Conservation (phyloP, 345 rosid genomes). For the Aquilaria yunnanensis region DNA sequence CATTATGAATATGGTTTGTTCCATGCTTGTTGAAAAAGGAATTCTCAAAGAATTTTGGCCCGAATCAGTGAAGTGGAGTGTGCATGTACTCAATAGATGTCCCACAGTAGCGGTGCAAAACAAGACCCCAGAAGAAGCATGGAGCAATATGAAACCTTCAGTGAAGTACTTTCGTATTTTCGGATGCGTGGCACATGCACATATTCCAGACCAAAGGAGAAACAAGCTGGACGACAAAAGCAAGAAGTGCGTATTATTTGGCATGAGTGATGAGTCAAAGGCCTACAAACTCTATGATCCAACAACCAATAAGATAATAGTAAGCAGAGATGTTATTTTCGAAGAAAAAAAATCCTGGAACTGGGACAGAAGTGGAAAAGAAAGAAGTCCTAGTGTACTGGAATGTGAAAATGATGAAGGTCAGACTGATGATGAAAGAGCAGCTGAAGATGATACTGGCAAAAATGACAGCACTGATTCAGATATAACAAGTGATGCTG, state of each 20-base stretch:
- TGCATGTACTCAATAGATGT: conserved; percentile 6
- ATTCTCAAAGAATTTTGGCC: conserved; percentile 11
- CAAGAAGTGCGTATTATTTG: not conserved
- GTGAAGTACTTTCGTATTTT: conserved; percentile 1
- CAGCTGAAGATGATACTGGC: too few species aligned
- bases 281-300: conserved; percentile 7
- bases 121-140: not conserved
- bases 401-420: too few species aligned
- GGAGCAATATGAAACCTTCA: conserved; percentile 6
- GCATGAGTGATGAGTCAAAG: conserved; percentile 6
- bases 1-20: conserved; percentile 14
- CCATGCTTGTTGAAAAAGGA: not conserved
- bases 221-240: conserved; percentile 8
- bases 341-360: not conserved
- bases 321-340: conserved; percentile 4
- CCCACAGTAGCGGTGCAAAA: not conserved
- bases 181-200: conserved; percentile 7
- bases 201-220: not conserved
- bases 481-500: too few species aligned
- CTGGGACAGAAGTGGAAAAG: too few species aligned
- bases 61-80: conserved; percentile 1
- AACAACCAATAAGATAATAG: not conserved
- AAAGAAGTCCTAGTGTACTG: too few species aligned
- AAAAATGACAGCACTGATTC: too few species aligned
- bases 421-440: too few species aligned